Conservation (phyloP, 2,329 filamentous ascomycete genomes). For the Phialophora macrospora region DNA sequence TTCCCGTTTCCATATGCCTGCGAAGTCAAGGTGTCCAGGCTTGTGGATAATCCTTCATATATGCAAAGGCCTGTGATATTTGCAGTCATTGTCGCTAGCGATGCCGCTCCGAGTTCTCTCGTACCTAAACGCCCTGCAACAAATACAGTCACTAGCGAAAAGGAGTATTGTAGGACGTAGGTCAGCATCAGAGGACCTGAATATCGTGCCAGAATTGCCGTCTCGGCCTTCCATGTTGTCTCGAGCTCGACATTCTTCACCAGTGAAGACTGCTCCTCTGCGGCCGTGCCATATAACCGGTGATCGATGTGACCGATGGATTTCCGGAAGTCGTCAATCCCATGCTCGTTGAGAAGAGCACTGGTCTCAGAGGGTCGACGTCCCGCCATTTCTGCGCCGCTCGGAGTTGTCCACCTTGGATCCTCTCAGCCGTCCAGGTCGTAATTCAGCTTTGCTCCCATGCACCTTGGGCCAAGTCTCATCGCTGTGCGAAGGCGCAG, state of each 20-base stretch:
- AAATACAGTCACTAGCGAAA: constrained; percentile 72
- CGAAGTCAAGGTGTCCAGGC: constrained; percentile 82
- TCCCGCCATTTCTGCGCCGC: constrained; percentile 29
- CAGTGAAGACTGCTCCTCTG: constrained; percentile 23
- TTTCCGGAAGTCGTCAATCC: constrained; percentile 33
- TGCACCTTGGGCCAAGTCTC: not conserved
- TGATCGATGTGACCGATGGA: constrained; percentile 30
- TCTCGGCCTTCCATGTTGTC: constrained; percentile 38
- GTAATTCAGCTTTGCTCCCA: not conserved
- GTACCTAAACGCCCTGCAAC: constrained; percentile 71
- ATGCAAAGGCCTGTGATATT: constrained; percentile 72
- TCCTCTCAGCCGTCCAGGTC: not conserved
- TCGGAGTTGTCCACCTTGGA: not conserved
- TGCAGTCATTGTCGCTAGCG: constrained; percentile 69
- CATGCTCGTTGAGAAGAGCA: constrained; percentile 36
- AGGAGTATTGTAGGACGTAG: constrained; percentile 47
- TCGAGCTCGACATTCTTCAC: constrained; percentile 27
- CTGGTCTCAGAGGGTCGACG: constrained; percentile 33
- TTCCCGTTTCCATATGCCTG: constrained; percentile 85
- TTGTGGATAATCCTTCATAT: constrained; percentile 78
- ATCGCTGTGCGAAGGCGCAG: constrained; percentile 1
- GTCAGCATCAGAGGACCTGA: constrained; percentile 39
- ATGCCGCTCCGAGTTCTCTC: constrained; percentile 64
- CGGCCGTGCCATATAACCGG: constrained; percentile 27
- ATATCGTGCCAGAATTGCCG: constrained; percentile 34